Base-by-base conservation (phyloP, 768 basidiomycete species). In the Phlebiopsis flavidoalba region DNA sequence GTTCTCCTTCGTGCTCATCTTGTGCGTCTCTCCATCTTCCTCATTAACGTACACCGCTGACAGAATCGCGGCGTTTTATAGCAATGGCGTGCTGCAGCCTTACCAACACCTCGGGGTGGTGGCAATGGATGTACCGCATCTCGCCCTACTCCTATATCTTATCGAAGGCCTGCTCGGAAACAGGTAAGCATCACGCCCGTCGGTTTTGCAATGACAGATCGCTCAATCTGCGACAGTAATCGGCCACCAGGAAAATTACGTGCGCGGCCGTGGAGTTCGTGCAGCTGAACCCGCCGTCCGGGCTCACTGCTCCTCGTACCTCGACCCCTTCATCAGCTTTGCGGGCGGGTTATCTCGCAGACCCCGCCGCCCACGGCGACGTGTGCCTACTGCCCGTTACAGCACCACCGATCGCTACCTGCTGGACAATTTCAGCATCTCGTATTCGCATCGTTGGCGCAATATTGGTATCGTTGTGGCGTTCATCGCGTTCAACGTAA, bases 211-310 rank as follows among this genome's bases (percentile, higher is more conserved):
- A 14, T 21, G 21, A 49, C 17, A 17, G 49, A 12, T 50, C 40
- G 15, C 33, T 35, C 15, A 21, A 47, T 45, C 2, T 1, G 56
- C 21, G 37, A 7, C 60, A 85, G 86, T 81, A 10, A 67, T 88
- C 12, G 85, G 84, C 0, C 75, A 72, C 7, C 72, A 77, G 52
- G 61, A 70, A n/a, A 1, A 76, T 89, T 52, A 74, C 71, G 15
- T 95, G 93, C 69, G 71, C 86, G 0, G n/a, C 71, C 0, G 71
- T 77, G 53, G 93, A 95, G 69, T 75, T 83, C n/a, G 81, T 85
- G 2, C 76, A 75, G 0, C 68, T 95, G 62, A 67, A 68, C 2
- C 78, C 81, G 3, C 80, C 82, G 1, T 59, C 67, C 0, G 80
- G 79, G 4, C 73, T 74, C 60, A 80, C 0, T 87, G 85, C 69